phyloP scores from a whole-genome alignment of 306 rosid species.

The Senna siamea region DNA sequence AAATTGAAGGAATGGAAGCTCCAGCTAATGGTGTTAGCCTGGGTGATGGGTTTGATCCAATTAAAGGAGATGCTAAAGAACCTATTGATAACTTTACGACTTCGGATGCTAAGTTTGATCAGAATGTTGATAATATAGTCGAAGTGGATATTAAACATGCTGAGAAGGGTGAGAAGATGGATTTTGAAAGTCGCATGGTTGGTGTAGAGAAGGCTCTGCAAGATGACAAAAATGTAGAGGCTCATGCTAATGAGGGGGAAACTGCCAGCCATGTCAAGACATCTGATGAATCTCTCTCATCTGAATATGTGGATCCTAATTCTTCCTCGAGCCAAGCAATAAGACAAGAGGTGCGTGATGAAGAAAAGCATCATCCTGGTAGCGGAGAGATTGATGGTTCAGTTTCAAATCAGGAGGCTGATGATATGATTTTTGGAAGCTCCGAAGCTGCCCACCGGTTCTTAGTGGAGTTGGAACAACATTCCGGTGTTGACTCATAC shows the following conservation, averaged over 20 bases:
- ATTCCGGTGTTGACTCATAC: constrained; percentile 52
- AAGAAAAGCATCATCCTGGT: constrained; percentile 36
- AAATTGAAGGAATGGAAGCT: constrained; percentile 45
- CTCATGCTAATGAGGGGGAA: constrained; percentile 38
- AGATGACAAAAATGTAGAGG: constrained; percentile 36
- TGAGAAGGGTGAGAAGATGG: constrained; percentile 34
- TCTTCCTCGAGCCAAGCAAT: constrained; percentile 34
- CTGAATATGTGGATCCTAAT: constrained; percentile 37
- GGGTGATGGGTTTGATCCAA: constrained; percentile 57
- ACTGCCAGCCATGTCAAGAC: constrained; percentile 8
- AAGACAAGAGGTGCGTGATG: constrained; percentile 45
- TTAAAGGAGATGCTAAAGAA: constrained; percentile 40
- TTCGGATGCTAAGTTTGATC: constrained; percentile 22
- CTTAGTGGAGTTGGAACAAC: constrained; percentile 72
- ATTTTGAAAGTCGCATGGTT: constrained; percentile 3
- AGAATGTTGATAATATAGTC: constrained; percentile 21
- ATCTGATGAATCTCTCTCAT: constrained; percentile 38
- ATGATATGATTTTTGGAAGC: constrained; percentile 65
- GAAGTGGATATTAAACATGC: constrained; percentile 18
- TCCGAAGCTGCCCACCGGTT: constrained; percentile 68
- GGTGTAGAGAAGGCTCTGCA: constrained; percentile 28
- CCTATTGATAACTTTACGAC: constrained; percentile 6
- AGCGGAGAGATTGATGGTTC: constrained; percentile 56
- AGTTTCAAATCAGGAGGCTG: constrained; percentile 60
- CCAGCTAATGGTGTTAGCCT: constrained; percentile 40